These are phyloP conservation scores for Epichloe gansuensis DNA, from an alignment of 2,329 filamentous ascomycete species.

Conservation along the genomic window DNA sequence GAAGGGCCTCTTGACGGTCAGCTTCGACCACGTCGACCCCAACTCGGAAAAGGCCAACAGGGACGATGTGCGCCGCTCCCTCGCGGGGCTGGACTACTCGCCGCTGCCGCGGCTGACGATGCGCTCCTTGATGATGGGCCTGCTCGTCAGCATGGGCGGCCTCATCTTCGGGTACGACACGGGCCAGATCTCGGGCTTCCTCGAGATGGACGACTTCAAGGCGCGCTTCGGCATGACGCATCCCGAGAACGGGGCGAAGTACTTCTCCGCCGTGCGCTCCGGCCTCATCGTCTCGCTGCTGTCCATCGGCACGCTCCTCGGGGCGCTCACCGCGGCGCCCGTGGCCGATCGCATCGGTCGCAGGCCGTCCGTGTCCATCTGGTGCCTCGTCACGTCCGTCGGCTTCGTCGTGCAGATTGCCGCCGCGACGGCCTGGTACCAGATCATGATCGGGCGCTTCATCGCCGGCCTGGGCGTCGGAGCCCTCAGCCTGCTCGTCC, in stretches of 20 bases:
- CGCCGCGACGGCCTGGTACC: conserved; percentile 42
- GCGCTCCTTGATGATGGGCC: conserved; percentile 24
- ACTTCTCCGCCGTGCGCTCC: conserved; percentile 40
- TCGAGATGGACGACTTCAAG: conserved; percentile 45
- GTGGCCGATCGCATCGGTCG: conserved; percentile 54
- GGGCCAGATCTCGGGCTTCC: conserved; percentile 42
- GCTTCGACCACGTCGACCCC: conserved; percentile 31
- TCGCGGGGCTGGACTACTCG: conserved; percentile 30
- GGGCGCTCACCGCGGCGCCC: conserved; percentile 45
- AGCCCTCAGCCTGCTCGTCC: conserved; percentile 48
- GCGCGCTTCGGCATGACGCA: conserved; percentile 34
- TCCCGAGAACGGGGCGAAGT: conserved; percentile 21
- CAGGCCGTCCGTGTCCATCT: conserved; percentile 47
- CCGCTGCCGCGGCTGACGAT: conserved; percentile 27
- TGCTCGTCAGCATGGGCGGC: conserved; percentile 32
- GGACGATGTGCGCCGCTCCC: conserved; percentile 19
- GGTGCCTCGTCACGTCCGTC: conserved; percentile 46
- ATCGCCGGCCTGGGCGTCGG: conserved; percentile 57
- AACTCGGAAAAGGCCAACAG: conserved; percentile 21
- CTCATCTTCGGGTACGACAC: conserved; percentile 36
- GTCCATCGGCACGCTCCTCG: conserved; percentile 47
- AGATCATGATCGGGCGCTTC: conserved; percentile 52
- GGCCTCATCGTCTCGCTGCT: conserved; percentile 47
- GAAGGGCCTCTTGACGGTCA: conserved; percentile 18
- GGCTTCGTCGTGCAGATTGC: conserved; percentile 58